Conservation (phyloP, 306 rosid genomes). For the Citrullus amarus region DNA sequence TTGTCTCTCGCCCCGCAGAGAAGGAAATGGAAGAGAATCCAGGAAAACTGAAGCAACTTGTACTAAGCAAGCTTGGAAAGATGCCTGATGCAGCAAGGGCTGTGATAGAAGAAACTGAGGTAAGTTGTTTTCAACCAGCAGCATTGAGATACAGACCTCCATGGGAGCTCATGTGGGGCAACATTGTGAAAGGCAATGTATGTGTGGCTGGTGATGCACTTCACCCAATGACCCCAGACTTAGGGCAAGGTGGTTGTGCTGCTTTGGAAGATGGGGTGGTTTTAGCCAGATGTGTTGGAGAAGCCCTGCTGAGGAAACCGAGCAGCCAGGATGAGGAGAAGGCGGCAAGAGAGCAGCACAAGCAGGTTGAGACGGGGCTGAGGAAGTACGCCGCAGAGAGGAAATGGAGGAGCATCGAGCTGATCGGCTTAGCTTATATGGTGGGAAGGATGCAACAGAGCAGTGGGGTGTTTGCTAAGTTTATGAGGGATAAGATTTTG, state of each 20-base stretch:
- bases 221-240: slow-evolving; percentile 73
- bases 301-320: slow-evolving; percentile 23
- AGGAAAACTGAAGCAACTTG: slow-evolving; percentile 29
- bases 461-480: slow-evolving; percentile 18
- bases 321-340: not conserved
- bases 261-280: slow-evolving; percentile 62
- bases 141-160: slow-evolving; percentile 51
- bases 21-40: slow-evolving; percentile 24
- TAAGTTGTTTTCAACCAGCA: slow-evolving; percentile 15
- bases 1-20: slow-evolving; percentile 17
- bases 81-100: slow-evolving; percentile 25
- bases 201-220: slow-evolving; percentile 77
- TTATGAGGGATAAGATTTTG: slow-evolving; percentile 42
- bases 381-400: slow-evolving; percentile 47
- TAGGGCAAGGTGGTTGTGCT: slow-evolving; percentile 69
- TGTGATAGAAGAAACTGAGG: slow-evolving; percentile 27
- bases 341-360: slow-evolving; percentile 19
- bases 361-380: slow-evolving; percentile 35
- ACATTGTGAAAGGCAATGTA: slow-evolving; percentile 45
- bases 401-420: slow-evolving; percentile 56
- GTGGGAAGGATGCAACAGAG: slow-evolving; percentile 33
- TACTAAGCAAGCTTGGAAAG: slow-evolving; percentile 36
- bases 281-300: slow-evolving; percentile 47
- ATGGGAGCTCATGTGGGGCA: slow-evolving; percentile 52
- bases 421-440: slow-evolving; percentile 25